Conservation (phyloP, 768 basidiomycete genomes). For the Sporobolomyces pararoseus region DNA sequence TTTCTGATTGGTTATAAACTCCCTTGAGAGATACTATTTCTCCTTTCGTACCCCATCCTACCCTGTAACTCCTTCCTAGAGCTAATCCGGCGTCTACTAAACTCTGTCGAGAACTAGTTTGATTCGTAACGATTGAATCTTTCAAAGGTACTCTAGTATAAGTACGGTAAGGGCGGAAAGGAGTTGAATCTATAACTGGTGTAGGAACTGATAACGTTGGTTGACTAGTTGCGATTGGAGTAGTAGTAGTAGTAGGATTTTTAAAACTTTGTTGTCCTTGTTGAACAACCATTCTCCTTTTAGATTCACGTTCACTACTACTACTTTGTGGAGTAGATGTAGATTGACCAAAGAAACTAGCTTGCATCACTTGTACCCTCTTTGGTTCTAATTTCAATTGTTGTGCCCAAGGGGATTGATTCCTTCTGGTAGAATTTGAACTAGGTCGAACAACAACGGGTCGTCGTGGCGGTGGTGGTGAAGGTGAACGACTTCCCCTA, state of each 20-base stretch:
- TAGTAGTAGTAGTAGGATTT: neutral
- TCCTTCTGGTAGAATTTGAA: neutral
- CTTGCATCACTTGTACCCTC: constrained; percentile 90
- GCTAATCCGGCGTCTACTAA: constrained; percentile 77
- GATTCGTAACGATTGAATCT: constrained; percentile 61
- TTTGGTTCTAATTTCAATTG: constrained; percentile 75
- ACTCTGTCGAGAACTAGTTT: constrained; percentile 60
- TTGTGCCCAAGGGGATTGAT: constrained; percentile 59
- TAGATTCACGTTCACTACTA: neutral
- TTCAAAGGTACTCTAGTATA: constrained; percentile 37
- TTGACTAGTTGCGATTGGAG: neutral
- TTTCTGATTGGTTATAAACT: neutral
- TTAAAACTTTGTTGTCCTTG: constrained; percentile 1
- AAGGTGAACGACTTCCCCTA: neutral
- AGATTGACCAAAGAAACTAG: constrained; percentile 61
- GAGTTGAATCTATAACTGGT: constrained; percentile 33
- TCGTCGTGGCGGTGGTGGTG: neutral
- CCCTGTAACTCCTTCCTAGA: constrained; percentile 80
- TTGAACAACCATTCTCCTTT: neutral
- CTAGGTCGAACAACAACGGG: neutral
- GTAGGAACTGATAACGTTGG: constrained; percentile 10
- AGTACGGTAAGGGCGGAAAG: constrained; percentile 34
- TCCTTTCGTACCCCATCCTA: constrained; percentile 83
- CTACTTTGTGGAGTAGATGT: neutral
- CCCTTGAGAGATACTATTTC: constrained; percentile 54